Conservation (phyloP, 2,329 filamentous ascomycete species). For the Trichoderma atrobrunneum region DNA sequence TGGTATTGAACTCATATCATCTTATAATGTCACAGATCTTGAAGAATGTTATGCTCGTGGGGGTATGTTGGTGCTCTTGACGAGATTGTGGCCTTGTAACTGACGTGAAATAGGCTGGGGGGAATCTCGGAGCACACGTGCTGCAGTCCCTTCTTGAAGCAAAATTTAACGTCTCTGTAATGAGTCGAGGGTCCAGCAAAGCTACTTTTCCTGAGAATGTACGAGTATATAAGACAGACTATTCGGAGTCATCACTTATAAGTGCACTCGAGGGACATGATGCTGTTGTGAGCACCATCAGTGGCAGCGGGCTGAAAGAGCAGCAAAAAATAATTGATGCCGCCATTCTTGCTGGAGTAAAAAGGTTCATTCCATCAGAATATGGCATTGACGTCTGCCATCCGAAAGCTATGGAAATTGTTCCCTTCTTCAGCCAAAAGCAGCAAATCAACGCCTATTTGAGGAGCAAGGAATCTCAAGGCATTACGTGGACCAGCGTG, state of each 20-base stretch:
- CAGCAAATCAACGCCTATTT: background rate
- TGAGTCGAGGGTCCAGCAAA: background rate
- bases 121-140: background rate
- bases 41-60: background rate
- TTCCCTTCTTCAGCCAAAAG: background rate
- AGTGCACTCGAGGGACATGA: background rate
- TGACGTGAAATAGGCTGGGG: background rate
- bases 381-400: background rate
- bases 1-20: background rate
- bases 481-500: background rate
- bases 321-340: background rate
- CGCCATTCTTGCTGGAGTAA: background rate
- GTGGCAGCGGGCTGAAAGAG: background rate
- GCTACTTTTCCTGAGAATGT: background rate
- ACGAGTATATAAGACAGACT: background rate
- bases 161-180: background rate
- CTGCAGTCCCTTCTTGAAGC: background rate
- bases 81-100: background rate
- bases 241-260: background rate
- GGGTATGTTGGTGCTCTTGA: background rate
- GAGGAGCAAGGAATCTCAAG: background rate
- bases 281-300: background rate
- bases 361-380: background rate
- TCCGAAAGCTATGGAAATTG: background rate
- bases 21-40: background rate